phyloP scores from a whole-genome alignment of 2,329 filamentous ascomycete species.

The Sporothrix brasiliensis region DNA sequence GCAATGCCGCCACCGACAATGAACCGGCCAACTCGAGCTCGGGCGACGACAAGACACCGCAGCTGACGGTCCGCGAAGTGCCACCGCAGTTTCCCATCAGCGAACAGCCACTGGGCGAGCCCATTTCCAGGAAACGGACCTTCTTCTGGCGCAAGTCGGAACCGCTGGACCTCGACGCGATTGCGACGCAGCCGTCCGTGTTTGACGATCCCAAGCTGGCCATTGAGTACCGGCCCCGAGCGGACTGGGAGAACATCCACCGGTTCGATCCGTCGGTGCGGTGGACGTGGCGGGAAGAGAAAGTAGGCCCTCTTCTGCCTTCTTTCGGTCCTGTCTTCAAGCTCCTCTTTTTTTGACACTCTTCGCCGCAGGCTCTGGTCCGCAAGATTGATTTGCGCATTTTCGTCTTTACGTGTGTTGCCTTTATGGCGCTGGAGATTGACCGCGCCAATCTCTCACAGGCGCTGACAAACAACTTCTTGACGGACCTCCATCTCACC shows the following conservation, averaged over 20 bases:
- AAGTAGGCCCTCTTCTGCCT: not conserved
- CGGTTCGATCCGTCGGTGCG: constrained; percentile 28
- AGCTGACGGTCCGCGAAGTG: not conserved
- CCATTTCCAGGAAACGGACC: not conserved
- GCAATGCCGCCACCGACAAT: not conserved
- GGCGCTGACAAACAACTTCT: not conserved
- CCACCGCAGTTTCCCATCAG: constrained; percentile 2
- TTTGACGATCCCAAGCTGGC: constrained; percentile 20
- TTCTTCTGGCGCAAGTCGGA: constrained; percentile 8
- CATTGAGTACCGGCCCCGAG: constrained; percentile 2
- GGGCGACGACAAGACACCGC: not conserved
- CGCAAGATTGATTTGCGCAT: constrained; percentile 5
- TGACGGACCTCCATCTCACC: not conserved
- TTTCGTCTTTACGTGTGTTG: constrained; percentile 1
- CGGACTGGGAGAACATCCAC: constrained; percentile 27
- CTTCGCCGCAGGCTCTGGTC: constrained; percentile 2
- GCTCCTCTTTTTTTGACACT: not conserved
- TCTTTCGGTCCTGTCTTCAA: too few species aligned
- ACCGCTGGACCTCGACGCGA: constrained; percentile 5
- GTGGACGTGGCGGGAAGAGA: constrained; percentile 29
- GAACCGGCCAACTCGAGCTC: not conserved
- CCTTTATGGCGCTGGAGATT: constrained; percentile 11
- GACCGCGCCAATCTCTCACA: constrained; percentile 7
- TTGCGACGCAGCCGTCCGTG: constrained; percentile 26
- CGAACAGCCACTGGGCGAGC: not conserved